Base-by-base conservation (phyloP, 164 flowering plant genomes). In the Dillenia turbinata region DNA sequence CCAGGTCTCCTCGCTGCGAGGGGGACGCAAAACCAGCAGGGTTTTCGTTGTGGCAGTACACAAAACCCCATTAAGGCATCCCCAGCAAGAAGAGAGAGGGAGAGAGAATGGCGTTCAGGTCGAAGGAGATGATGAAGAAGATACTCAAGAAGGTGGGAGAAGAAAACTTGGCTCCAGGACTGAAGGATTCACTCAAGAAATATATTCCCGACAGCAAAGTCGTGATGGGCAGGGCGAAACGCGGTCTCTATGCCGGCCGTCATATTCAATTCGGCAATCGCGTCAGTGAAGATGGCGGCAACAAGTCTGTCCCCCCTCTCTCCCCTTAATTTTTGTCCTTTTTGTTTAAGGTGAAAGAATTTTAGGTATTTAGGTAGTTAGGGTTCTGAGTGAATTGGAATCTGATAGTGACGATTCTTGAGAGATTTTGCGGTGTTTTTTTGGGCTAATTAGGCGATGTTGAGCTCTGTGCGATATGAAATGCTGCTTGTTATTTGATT, bases 221-320 rank as follows among this genome's bases (percentile, higher is more conserved):
- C 33, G 85, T 91, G 11, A 94, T 94, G 97, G 81, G 80, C 9
- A 81, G 98, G n/a, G 98, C 98, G 61, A 80, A 91, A 55, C 89
- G 96, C 5, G 98, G 98, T 15, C 75, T 91, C 57, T 94, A 51
- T 64, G 96, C 93, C 43, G 97, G 97, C 61, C 83, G 84, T n/a
- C 97, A 94, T 69, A 94, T 94, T 66, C 95, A 81, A 62, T 94
- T 82, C 64, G 97, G 97, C 26, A 88, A 91, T 54, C 79, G 73
- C 13, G 85, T 94, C 71, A 91, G 97, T 64, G 98, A 94, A 73
- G 89, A 94, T 57, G 98, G 98, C 15, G 97, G 97, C 48, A 91
- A 94, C 85, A 91, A 83, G 97, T 85, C 60, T 12, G 60, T 15
- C 45, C 16, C 11, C 44, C 44, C n/a, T 44, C 17, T 12, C 26